Evolutionary conservation across 371 early-diverging fungal genomes (phyloP).

Genomic region (Zychaea mexicana): DNA sequence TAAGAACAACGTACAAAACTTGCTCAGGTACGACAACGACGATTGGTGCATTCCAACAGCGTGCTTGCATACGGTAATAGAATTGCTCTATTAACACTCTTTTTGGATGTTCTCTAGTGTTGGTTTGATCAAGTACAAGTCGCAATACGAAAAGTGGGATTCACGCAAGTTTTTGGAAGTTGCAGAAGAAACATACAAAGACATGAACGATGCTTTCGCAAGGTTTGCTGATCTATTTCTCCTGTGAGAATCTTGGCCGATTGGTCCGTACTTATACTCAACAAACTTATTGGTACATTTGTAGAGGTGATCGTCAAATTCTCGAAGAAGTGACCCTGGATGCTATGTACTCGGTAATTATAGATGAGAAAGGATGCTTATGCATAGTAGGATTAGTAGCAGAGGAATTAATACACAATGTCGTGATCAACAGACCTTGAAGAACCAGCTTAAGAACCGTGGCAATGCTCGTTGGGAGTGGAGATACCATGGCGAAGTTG

Average conservation of each 20-base stretch:
- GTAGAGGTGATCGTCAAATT: slow-evolving; percentile 63
- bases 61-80: too few relatives aligned
- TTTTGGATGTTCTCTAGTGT: slow-evolving; percentile 28
- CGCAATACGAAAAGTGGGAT: slow-evolving; percentile 55
- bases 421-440: slow-evolving; percentile 49
- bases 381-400: not conserved
- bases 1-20: slow-evolving; percentile 49
- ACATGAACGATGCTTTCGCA: slow-evolving; percentile 78
- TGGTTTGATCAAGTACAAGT: slow-evolving; percentile 53
- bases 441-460: slow-evolving; percentile 67
- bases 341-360: slow-evolving; percentile 59
- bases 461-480: slow-evolving; percentile 65
- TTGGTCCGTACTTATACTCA: too few relatives aligned
- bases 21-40: slow-evolving; percentile 49
- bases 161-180: slow-evolving; percentile 52
- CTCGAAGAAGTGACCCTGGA: slow-evolving; percentile 67
- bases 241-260: too few relatives aligned
- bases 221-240: too few relatives aligned
- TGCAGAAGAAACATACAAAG: slow-evolving; percentile 66
- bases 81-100: not conserved
- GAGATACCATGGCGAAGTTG: slow-evolving; percentile 62
- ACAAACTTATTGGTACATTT: not conserved
- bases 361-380: not conserved
- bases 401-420: not conserved
- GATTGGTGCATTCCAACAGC: too few relatives aligned